Percentiles rank a stretch among this genome's conserved stretches.
Evolutionary conservation across 257 asterid species (phyloP).

Genomic region (Euphrasia confusa): DNA sequence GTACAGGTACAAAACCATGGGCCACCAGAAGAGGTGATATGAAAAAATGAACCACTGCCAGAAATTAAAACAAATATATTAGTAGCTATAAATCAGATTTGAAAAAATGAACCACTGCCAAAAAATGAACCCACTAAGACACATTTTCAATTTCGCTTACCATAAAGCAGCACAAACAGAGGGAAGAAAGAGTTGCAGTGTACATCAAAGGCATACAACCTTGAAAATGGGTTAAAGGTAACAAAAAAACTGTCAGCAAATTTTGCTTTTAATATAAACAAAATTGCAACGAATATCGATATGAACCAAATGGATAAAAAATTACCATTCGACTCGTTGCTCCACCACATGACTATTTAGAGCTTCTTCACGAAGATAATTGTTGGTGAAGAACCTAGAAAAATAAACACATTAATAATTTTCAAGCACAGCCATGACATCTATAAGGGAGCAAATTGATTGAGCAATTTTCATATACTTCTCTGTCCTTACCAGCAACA

Average conservation of each 20-base stretch:
- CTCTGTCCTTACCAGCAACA: slow-evolving; percentile 68
- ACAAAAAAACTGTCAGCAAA: slow-evolving; percentile 28
- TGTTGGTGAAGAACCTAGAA: slow-evolving; percentile 92
- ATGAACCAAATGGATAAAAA: slow-evolving; percentile 17
- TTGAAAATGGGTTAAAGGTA: slow-evolving; percentile 33
- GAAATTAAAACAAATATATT: slow-evolving; percentile 13
- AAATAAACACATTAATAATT: slow-evolving; percentile 13
- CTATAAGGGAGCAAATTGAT: background rate
- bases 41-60: slow-evolving; percentile 84
- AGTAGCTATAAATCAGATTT: slow-evolving; percentile 41
- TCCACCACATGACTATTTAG: slow-evolving; percentile 94
- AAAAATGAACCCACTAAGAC: slow-evolving; percentile 3
- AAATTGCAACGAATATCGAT: background rate
- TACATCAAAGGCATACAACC: slow-evolving; percentile 98
- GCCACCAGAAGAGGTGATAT: slow-evolving; percentile 88
- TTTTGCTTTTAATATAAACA: slow-evolving; percentile 12
- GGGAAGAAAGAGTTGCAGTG: slow-evolving; percentile 99
- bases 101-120: slow-evolving; percentile 84
- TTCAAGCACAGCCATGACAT: slow-evolving; percentile 6
- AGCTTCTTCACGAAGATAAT: slow-evolving; percentile 96
- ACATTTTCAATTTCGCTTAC: slow-evolving; percentile 36
- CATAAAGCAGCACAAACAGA: slow-evolving; percentile 78
- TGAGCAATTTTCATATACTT: slow-evolving; percentile 8
- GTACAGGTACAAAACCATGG: slow-evolving; percentile 84
- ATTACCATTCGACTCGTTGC: slow-evolving; percentile 98